phyloP scores from a whole-genome alignment of 2,329 filamentous ascomycete genomes.

The Colletotrichum sidae region DNA sequence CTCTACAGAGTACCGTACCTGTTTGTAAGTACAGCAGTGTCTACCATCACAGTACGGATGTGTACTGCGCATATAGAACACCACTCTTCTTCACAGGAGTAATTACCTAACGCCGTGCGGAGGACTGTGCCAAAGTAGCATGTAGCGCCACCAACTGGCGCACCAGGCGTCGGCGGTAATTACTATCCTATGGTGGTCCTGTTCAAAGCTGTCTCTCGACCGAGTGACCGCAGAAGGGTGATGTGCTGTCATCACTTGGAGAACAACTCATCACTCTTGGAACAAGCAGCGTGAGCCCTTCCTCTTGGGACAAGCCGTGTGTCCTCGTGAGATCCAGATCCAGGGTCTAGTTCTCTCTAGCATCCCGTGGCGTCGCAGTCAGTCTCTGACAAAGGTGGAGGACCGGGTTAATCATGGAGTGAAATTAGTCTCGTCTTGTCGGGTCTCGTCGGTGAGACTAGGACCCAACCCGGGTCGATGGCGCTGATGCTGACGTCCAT shows the following conservation, averaged over 20 bases:
- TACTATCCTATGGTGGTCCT: too few species aligned
- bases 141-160: too few species aligned
- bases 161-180: too few species aligned
- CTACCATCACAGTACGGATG: too few species aligned
- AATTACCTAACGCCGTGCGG: too few species aligned
- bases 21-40: too few species aligned
- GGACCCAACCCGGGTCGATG: conserved; percentile 4
- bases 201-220: not conserved
- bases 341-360: conserved; percentile 28
- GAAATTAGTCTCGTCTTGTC: not conserved
- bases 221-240: conserved; percentile 13
- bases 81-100: too few species aligned
- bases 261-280: not conserved
- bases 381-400: conserved; percentile 20
- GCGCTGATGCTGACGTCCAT: not conserved
- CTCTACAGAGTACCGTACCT: too few species aligned
- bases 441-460: conserved; percentile 2
- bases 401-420: conserved; percentile 37
- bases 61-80: too few species aligned
- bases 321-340: conserved; percentile 27
- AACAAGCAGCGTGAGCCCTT: conserved; percentile 8
- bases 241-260: conserved; percentile 30
- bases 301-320: conserved; percentile 13
- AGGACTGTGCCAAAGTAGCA: too few species aligned
- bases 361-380: conserved; percentile 21